These are phyloP conservation scores for Crotalaria pallida DNA, from an alignment of 306 rosid species.

Conservation along the genomic window DNA sequence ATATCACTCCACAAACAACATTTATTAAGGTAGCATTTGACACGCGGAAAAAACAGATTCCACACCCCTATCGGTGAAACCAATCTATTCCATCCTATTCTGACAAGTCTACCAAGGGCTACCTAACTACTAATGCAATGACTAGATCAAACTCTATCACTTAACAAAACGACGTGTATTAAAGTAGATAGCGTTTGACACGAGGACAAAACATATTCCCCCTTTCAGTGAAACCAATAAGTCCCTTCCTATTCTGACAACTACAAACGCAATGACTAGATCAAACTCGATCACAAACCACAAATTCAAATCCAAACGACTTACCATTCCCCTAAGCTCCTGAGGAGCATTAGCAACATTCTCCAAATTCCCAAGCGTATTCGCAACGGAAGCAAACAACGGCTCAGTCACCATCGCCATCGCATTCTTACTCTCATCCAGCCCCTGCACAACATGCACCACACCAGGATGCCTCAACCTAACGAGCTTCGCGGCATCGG, in stretches of 20 bases:
- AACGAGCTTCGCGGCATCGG: slow-evolving; percentile 79
- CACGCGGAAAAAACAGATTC: no score
- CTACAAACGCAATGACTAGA: background rate
- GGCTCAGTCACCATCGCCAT: slow-evolving; percentile 99
- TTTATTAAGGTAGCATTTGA: no score
- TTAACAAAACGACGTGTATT: background rate
- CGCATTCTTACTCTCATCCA: slow-evolving; percentile 93
- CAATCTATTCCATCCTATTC: no score
- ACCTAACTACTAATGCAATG: no score
- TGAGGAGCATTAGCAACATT: slow-evolving; percentile 63
- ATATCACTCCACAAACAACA: no score
- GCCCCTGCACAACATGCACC: slow-evolving; percentile 90
- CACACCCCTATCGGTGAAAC: no score
- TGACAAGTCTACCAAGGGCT: no score
- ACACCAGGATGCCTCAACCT: slow-evolving; percentile 87
- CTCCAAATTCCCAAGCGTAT: slow-evolving; percentile 73
- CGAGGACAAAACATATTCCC: no score
- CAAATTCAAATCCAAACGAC: background rate
- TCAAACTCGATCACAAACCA: background rate
- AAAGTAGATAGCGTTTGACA: no score
- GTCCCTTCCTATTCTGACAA: no score
- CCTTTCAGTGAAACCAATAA: no score
- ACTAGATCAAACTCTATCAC: background rate
- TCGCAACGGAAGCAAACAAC: slow-evolving; percentile 82
- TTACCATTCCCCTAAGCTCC: slow-evolving; percentile 90